phyloP scores from a whole-genome alignment of 345 rosid genomes.

The Eucalyptus virginea region DNA sequence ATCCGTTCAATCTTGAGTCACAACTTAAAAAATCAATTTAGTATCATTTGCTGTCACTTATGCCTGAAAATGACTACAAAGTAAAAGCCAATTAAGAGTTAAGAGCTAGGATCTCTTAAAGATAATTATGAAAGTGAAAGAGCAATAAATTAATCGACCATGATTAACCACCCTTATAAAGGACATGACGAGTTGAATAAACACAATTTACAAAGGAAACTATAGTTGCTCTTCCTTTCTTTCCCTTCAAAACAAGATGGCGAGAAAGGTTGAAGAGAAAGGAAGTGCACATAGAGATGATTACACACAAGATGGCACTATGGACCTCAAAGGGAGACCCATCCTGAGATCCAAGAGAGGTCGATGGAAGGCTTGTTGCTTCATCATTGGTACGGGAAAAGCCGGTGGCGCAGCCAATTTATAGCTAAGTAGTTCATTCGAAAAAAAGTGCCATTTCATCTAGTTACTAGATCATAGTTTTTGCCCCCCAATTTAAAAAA shows the following conservation, averaged over 20 bases:
- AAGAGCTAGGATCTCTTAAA: not conserved
- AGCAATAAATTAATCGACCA: not conserved
- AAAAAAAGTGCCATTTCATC: not conserved
- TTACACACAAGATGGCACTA: conserved; percentile 43
- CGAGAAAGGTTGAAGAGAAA: conserved; percentile 13
- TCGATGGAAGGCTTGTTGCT: conserved; percentile 49
- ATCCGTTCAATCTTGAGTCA: not conserved
- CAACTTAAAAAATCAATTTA: not conserved
- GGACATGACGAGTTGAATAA: not conserved
- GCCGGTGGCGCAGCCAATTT: not conserved
- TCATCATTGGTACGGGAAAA: conserved; percentile 29
- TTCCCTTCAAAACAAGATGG: not conserved
- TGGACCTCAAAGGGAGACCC: conserved; percentile 41
- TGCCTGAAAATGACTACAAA: not conserved
- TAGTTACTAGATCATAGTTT: not conserved
- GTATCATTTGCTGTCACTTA: not conserved
- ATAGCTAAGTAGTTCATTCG: not conserved
- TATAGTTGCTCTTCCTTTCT: not conserved
- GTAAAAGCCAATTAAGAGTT: not conserved
- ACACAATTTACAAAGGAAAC: not conserved
- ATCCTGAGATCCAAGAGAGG: conserved; percentile 40
- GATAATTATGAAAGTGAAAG: not conserved
- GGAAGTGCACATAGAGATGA: conserved; percentile 12
- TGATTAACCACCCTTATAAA: not conserved
- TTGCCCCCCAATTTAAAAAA: too few relatives aligned